Base-by-base conservation (phyloP, 164 flowering plant species). In the Vitis riparia region DNA sequence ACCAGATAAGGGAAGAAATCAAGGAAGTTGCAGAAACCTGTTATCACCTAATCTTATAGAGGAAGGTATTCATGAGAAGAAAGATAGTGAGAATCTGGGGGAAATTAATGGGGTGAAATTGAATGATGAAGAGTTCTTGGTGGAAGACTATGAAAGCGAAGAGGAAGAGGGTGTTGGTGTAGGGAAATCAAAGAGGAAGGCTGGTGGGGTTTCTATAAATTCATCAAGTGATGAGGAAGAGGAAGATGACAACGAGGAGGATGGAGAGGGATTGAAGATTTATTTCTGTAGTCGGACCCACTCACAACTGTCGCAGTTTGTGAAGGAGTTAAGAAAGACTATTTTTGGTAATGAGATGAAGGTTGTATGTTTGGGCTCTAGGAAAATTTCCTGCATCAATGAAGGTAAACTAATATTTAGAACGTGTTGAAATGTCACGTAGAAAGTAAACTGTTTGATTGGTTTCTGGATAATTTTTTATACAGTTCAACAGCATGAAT, bases 301-400 rank as follows among this genome's bases (percentile, higher is more conserved):
- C 81, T 96, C 99, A 5, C 99, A 96, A 82, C 93, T 93, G 51
- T 88, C 97, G 0, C 99, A 96, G 81, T 96, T 96, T 77, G 74
- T 93, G 15, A 87, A 86, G 79, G 99, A 96, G 86, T 78, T 96
- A 71, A 84, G 76, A 60, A 96, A 83, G 82, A 96, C 99, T 9
- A 66, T 29, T 30, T 93, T 93, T 79, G 80, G 84, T 59, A 66
- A 77, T 62, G 85, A 86, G 81, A 66, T 93, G 64, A 88, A 79
- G 23, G 89, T 85, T 56, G 87, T 92, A 11, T 78, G 84, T 71
- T 81, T 96, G 82, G 98, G 97, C 14, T 93, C 99, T 14, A 85
- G 98, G 80, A 92, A 91, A 83, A 88, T 85, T 75, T 76, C 91
- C 29, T 96, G 99, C 73, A 92, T 91, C 59, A 96, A 96, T 78